Base-by-base conservation (phyloP, 352 stramenopile species). In the Pythium phragmiticola region DNA sequence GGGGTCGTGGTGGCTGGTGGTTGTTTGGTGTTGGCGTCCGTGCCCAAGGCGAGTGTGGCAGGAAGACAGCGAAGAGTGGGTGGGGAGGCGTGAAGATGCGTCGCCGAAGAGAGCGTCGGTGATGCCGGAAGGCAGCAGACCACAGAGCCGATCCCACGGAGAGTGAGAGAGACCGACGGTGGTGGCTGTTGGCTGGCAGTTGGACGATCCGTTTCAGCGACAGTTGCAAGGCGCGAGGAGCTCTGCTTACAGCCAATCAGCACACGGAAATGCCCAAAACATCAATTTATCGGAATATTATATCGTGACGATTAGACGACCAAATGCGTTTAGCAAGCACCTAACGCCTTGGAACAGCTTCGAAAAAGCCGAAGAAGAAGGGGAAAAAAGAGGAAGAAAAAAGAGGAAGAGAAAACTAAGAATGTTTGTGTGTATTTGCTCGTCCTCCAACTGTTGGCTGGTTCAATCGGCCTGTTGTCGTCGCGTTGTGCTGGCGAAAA, bases 121-220 rank as follows among this genome's bases (percentile, higher is more conserved):
- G 37, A 42, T 42, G 37, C 37, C 37, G 26, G 37, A 12, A 42
- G 37, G 37, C 37, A 42, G 37, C 36, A 11, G 13, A 33, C 50
- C 30, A 42, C 50, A 57, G 23, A 53, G 30, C 21, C 34, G 17
- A 57, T 46, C 12, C 12, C 26, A 13, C 33, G n/a, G 46, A 53
- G 14, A 41, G 36, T 16, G 52, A 60, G 42, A 49, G 34, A 36
- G 52, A 30, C 51, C 17, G 43, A 34, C 50, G 17, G 57, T 33
- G 47, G 61, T 63, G 61, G 61, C 61, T 68, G 48, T 68, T 68
- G 61, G 61, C 61, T 68, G 54, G 61, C 53, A 68, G 61, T 68
- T 68, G 53, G 54, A 63, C 54, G 61, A 62, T 68, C 61, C 61
- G 61, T 68, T 68, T 68, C 61, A 49, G 61, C 53, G 54, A 58